Conservation (phyloP, 306 rosid species). For the Crataegus laevigata region DNA sequence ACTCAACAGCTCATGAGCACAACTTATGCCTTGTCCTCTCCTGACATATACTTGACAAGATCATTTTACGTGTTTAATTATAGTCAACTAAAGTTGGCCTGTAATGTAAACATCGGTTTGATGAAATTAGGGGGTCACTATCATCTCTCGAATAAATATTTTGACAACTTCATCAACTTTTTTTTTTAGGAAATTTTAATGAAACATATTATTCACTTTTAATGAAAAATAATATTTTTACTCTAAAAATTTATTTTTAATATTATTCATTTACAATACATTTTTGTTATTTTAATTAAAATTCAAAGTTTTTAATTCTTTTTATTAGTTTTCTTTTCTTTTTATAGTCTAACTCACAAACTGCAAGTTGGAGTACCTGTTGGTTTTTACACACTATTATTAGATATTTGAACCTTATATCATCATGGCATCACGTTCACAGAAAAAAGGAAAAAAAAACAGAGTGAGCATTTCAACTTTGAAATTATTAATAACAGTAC, state of each 20-base stretch:
- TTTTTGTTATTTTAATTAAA: too few relatives aligned
- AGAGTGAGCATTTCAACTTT: neutral
- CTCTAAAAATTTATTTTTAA: too few relatives aligned
- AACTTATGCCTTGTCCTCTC: neutral
- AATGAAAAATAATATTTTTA: too few relatives aligned
- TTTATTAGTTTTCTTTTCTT: too few relatives aligned
- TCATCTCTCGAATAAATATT: neutral
- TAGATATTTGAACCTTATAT: neutral
- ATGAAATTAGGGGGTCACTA: neutral
- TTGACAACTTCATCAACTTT: neutral
- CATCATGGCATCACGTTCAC: neutral
- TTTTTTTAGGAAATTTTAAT: too few relatives aligned
- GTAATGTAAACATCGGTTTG: neutral
- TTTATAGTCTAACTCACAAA: neutral
- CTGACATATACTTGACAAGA: neutral
- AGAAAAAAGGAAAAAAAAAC: neutral
- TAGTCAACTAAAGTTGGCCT: neutral
- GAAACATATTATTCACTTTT: too few relatives aligned
- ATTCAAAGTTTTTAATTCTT: too few relatives aligned
- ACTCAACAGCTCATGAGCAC: neutral
- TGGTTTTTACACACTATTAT: neutral
- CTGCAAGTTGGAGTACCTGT: neutral
- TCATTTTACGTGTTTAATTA: neutral
- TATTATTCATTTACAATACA: too few relatives aligned
- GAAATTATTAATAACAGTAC: neutral